These are phyloP conservation scores for Paramecium tetraurelia DNA, from an alignment of 73 alveolate genomes.

Conservation along the genomic window DNA sequence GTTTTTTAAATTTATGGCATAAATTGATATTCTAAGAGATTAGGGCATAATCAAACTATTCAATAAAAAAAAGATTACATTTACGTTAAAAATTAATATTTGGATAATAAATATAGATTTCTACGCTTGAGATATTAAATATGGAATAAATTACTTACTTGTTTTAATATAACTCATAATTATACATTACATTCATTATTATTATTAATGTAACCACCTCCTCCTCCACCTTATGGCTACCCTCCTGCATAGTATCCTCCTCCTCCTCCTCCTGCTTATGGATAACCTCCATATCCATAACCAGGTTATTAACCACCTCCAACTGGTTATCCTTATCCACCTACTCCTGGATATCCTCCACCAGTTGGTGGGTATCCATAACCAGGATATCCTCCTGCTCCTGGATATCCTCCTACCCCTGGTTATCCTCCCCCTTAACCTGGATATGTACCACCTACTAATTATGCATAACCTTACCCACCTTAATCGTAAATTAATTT, in stretches of 20 bases:
- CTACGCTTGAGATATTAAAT: no score
- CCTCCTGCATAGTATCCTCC: background rate
- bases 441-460: background rate
- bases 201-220: background rate
- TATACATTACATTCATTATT: background rate
- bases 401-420: background rate
- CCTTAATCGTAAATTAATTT: background rate
- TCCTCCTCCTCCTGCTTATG: conserved; percentile 3
- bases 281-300: background rate
- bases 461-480: background rate
- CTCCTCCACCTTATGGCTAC: background rate
- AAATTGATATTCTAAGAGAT: no score
- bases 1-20: no score
- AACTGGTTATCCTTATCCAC: background rate
- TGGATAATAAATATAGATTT: background rate
- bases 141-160: background rate
- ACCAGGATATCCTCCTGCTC: background rate
- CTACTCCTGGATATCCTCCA: conserved; percentile 24
- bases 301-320: conserved; percentile 26
- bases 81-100: no score
- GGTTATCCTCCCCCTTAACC: conserved; percentile 22
- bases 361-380: background rate
- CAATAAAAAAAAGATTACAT: no score
- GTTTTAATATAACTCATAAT: background rate
- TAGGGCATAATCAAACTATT: no score